phyloP scores from a whole-genome alignment of 805 yeast genomes.

The Pichia sporocuriosa region DNA sequence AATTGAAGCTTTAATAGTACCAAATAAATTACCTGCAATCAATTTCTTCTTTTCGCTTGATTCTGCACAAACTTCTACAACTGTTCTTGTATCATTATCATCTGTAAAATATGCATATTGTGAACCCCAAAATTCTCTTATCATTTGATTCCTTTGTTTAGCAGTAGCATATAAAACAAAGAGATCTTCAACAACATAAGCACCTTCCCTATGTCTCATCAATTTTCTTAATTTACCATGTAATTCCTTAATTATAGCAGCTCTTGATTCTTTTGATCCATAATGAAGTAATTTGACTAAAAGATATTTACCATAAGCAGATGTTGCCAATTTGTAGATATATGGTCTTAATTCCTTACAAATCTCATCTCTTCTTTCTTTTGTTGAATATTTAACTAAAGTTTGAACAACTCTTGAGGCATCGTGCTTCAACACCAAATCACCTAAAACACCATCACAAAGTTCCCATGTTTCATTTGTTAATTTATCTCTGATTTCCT shows the following conservation, averaged over 20 bases:
- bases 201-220: slow-evolving; percentile 97
- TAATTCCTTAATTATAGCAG: slow-evolving; percentile 68
- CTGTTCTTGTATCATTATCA: slow-evolving; percentile 53
- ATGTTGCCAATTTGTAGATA: slow-evolving; percentile 77
- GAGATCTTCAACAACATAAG: slow-evolving; percentile 92
- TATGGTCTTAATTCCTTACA: slow-evolving; percentile 64
- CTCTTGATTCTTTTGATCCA: slow-evolving; percentile 79
- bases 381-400: slow-evolving; percentile 75
- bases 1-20: slow-evolving; percentile 83
- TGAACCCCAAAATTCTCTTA: slow-evolving; percentile 95
- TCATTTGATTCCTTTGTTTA: slow-evolving; percentile 83
- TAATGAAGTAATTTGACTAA: slow-evolving; percentile 85
- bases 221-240: slow-evolving; percentile 87
- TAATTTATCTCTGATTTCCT: slow-evolving; percentile 66
- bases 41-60: slow-evolving; percentile 72
- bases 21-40: slow-evolving; percentile 66
- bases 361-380: slow-evolving; percentile 68
- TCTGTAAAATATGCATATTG: slow-evolving; percentile 89
- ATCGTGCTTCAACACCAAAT: slow-evolving; percentile 90
- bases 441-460: slow-evolving; percentile 68
- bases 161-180: slow-evolving; percentile 77
- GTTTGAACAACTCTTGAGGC: slow-evolving; percentile 96
- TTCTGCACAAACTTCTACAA: slow-evolving; percentile 60
- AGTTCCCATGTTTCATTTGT: slow-evolving; percentile 82
- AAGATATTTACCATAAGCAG: slow-evolving; percentile 89